Evolutionary conservation across 2,329 filamentous ascomycete species (phyloP).

Genomic region (Neospermospora avenae): DNA sequence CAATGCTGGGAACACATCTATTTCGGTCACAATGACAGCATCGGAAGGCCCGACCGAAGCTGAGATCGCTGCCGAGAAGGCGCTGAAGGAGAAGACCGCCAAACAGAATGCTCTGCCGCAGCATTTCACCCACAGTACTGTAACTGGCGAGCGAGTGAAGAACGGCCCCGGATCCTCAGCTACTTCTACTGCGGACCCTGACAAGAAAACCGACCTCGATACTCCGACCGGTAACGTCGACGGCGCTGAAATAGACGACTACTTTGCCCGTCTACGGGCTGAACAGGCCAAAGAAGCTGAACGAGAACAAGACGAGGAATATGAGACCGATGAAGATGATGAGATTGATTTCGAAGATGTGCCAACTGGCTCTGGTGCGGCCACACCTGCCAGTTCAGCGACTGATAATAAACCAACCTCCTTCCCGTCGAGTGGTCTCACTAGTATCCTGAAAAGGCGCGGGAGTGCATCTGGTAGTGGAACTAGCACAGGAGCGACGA

Average conservation of each 20-base stretch:
- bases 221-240: constrained; percentile 45
- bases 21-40: constrained; percentile 67
- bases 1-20: constrained; percentile 64
- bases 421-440: constrained; percentile 19
- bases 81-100: constrained; percentile 62
- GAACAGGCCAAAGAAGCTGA: constrained; percentile 52
- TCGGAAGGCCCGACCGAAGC: constrained; percentile 63
- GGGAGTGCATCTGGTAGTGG: constrained; percentile 32
- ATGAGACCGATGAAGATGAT: constrained; percentile 46
- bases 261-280: constrained; percentile 64
- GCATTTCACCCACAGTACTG: constrained; percentile 70
- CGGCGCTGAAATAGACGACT: constrained; percentile 59
- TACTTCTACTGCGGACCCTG: constrained; percentile 38
- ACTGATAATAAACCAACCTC: constrained; percentile 12
- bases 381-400: constrained; percentile 31
- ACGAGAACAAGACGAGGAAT: constrained; percentile 49
- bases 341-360: constrained; percentile 48
- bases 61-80: constrained; percentile 61
- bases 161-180: constrained; percentile 40
- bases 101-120: constrained; percentile 66
- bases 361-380: constrained; percentile 27
- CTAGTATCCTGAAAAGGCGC: constrained; percentile 31
- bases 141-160: constrained; percentile 60
- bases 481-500: constrained; percentile 34
- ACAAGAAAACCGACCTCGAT: constrained; percentile 45